Evolutionary conservation across 225 moss, liverwort and hornwort genomes (phyloP), one percentile per base, ranked within the genome.

Genomic region (Bryoerythrophyllum caledonicum): DNA sequence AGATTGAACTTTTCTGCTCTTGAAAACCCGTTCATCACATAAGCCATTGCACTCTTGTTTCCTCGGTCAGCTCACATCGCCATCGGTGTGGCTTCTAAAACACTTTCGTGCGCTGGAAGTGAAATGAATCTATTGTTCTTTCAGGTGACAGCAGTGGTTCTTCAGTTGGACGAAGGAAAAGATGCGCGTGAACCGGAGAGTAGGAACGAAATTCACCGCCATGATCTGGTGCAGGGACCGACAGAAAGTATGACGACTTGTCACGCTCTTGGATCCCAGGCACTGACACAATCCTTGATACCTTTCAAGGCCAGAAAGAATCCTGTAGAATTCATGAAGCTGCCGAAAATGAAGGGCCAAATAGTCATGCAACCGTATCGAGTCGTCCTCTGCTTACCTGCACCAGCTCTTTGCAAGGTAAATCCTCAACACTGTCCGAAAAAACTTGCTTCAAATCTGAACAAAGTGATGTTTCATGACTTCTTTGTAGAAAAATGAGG

Each of bases 301-400:
- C 63, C 78, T 35, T 72, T 17, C 60, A 68, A 23, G 14, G 75
- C 48, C 8, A 76, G 23, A 13, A 82, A 79, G 53, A 58, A 35
- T 7, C 11, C 20, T 26, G 37, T 63, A 8, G 68, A 61, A 35
- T 44, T 43, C 10, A 64, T 56, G 44, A 62, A 73, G 71, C 59
- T 43, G n/a, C 38, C 65, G 0, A 80, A 59, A 68, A 34, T 7
- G 80, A 80, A 48, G 35, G 32, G 59, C 7, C 71, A 79, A 16
- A 1, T 49, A 6, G 48, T 48, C 3, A 44, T 25, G 64, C 26
- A 30, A 43, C 14, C 43, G 2, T 80, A 44, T 15, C 78, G 58
- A 40, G 82, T 87, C 51, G 87, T 87, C 55, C 85, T 85, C 28
- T 65, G 80, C 68, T 72, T 87, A 75, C 80, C 80, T 75, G 87